Evolutionary conservation across 139 green algal genomes (phyloP).

Genomic region (Eudorina sp.): DNA sequence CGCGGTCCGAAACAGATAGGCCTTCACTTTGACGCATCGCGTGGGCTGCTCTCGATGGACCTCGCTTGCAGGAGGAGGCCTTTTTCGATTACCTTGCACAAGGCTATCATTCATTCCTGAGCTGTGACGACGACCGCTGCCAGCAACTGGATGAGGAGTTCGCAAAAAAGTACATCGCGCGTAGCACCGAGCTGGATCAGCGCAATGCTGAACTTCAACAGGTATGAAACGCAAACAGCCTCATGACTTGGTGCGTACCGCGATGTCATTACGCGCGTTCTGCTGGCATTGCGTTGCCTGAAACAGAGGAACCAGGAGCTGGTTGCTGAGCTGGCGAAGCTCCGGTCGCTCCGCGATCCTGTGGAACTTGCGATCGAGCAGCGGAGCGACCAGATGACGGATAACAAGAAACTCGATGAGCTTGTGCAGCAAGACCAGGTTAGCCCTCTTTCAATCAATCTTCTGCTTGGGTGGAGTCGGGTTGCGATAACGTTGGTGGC

Average conservation of each 20-base stretch:
- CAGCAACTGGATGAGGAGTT: conserved; percentile 76
- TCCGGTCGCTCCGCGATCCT: conserved; percentile 73
- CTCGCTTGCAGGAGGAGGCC: conserved; percentile 20
- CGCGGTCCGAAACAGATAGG: no score
- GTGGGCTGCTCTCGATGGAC: no score
- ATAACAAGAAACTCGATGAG: conserved; percentile 71
- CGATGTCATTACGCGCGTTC: no score
- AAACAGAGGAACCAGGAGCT: conserved; percentile 1
- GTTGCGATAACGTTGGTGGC: no score
- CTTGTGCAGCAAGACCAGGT: conserved; percentile 64
- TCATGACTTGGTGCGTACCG: no score
- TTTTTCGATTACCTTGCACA: conserved; percentile 36
- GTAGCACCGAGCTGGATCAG: conserved; percentile 39
- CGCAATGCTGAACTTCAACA: conserved; percentile 11
- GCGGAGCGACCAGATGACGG: conserved; percentile 52
- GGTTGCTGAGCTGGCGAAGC: conserved; percentile 61
- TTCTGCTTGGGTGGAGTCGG: no score
- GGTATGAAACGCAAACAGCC: conserved; percentile 5
- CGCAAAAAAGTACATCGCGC: conserved; percentile 66
- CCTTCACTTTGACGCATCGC: no score
- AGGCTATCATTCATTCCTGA: conserved; percentile 30
- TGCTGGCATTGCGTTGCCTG: not conserved
- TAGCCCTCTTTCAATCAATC: no score
- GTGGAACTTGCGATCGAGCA: conserved; percentile 68
- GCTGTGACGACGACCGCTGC: conserved; percentile 43